Percentiles rank a stretch among this genome's conserved stretches.
phyloP scores from a whole-genome alignment of 441 rosid genomes.

The Euphorbia neoarborescens region DNA sequence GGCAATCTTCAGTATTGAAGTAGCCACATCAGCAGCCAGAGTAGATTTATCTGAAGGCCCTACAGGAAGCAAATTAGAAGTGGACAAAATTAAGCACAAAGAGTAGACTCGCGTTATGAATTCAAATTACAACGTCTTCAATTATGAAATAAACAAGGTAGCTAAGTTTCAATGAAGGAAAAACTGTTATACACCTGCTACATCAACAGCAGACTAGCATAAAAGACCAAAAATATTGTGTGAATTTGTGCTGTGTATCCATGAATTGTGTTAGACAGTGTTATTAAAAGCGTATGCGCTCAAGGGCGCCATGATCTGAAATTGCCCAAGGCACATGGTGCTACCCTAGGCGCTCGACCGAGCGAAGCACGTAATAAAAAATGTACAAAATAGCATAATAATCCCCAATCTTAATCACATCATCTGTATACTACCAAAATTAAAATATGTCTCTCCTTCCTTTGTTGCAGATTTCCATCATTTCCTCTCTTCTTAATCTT shows the following conservation, averaged over 20 bases:
- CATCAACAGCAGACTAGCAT: not conserved
- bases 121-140: not conserved
- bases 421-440: too few relatives aligned
- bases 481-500: too few relatives aligned
- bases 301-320: too few relatives aligned
- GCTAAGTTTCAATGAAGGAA: not conserved
- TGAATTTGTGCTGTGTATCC: not conserved
- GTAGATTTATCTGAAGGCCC: slow-evolving; percentile 45
- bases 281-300: too few relatives aligned
- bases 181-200: not conserved
- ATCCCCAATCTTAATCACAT: too few relatives aligned
- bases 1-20: slow-evolving; percentile 50
- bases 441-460: too few relatives aligned
- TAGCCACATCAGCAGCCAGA: slow-evolving; percentile 50
- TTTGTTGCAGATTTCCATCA: too few relatives aligned
- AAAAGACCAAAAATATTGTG: too few relatives aligned
- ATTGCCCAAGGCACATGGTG: too few relatives aligned
- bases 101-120: not conserved
- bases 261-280: not conserved
- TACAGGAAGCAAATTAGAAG: slow-evolving; percentile 20
- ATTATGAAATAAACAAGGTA: not conserved
- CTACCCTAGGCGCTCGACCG: too few relatives aligned
- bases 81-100: not conserved
- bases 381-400: too few relatives aligned
- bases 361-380: too few relatives aligned